Conservation (phyloP, 306 rosid species). For the Mimosa bimucronata region DNA sequence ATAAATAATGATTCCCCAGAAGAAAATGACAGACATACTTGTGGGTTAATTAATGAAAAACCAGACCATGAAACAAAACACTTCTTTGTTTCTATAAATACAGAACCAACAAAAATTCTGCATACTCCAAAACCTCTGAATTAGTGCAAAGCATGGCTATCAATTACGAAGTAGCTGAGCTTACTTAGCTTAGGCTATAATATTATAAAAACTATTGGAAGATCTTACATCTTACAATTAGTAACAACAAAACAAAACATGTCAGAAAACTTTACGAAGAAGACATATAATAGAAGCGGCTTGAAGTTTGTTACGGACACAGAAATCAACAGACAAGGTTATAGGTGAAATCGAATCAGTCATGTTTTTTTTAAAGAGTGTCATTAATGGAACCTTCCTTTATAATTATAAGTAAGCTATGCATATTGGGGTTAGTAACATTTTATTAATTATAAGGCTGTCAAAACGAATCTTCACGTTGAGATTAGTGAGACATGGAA, state of each 20-base stretch:
- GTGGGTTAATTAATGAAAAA: conserved; percentile 39
- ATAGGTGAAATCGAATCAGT: conserved; percentile 2
- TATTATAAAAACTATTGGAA: conserved; percentile 26
- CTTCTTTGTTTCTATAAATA: conserved; percentile 35
- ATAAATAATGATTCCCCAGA: conserved; percentile 32
- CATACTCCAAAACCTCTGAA: conserved; percentile 57
- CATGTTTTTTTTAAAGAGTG: neutral
- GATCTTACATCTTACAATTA: conserved; percentile 33
- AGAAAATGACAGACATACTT: conserved; percentile 83
- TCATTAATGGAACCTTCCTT: conserved; percentile 32
- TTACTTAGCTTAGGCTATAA: conserved; percentile 28
- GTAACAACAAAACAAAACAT: conserved; percentile 5
- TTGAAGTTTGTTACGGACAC: conserved; percentile 40
- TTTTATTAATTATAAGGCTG: conserved; percentile 27
- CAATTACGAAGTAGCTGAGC: conserved; percentile 42
- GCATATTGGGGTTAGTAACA: conserved; percentile 42
- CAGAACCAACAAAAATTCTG: conserved; percentile 51
- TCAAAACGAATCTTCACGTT: conserved; percentile 49
- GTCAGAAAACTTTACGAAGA: conserved; percentile 24
- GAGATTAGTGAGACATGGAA: conserved; percentile 38
- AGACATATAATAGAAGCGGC: conserved; percentile 9
- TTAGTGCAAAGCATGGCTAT: conserved; percentile 45
- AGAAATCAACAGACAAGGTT: conserved; percentile 32
- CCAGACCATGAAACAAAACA: neutral
- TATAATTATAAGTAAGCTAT: conserved; percentile 37